Base-by-base conservation (phyloP, 805 yeast species). In the Metschnikowia lunata region DNA sequence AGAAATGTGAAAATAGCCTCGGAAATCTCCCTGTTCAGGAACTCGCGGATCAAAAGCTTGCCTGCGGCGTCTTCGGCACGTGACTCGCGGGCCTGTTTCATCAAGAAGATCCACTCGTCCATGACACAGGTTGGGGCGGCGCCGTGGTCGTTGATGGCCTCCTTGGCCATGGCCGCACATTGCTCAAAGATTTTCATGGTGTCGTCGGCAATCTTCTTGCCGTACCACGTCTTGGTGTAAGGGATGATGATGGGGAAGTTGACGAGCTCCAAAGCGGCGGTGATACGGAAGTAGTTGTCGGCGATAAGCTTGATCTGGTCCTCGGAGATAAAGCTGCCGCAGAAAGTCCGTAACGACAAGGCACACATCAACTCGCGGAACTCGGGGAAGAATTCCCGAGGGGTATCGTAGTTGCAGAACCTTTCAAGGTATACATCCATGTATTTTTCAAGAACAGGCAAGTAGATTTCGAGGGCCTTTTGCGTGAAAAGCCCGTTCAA, bases 331-430 rank as follows among this genome's bases (percentile, higher is more conserved):
- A 89, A 90, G 46, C 84, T 85, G 58, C 99, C 99, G 66, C 98
- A 93, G 72, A 93, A 93, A 7, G 98, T 88, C 59, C 88, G 83
- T 60, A 91, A 75, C 6, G 97, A 88, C 44, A 88, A 72, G 18
- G 98, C 99, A 69, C 98, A 93, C 82, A 91, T 79, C 60, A 91
- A 79, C 69, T 93, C 99, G 72, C 99, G 83, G 73, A 93, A 88
- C 60, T 85, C 91, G 42, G 85, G 91, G 86, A 93, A 93, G 63
- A 83, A 91, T 38, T 87, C 79, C 35, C 69, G 71, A 30, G 95
- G 86, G 29, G 81, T 83, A 30, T 83, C 77, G 39, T 69, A 69
- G 57, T 76, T 72, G 40, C 87, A 73, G 59, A 85, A 93, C 51
- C 65, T 74, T 28, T 83, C 79, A 40, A 93, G 71, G 67, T 93